Base-by-base conservation (phyloP, 108 stramenopile species). In the Fistulifera pelliculosa region DNA sequence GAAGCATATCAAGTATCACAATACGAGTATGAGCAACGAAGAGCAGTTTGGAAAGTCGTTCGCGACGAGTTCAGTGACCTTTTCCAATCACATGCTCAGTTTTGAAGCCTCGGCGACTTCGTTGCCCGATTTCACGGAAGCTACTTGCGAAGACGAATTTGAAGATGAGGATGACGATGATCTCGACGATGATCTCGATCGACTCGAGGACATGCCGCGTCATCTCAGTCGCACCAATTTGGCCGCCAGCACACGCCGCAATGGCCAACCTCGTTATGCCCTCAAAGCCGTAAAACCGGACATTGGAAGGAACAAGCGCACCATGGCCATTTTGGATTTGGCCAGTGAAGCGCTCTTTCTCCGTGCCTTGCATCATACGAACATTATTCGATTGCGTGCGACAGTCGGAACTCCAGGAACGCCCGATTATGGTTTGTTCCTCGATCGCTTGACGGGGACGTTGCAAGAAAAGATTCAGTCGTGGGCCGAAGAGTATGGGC, bases 291-390 rank as follows among this genome's bases (percentile, higher is more conserved):
- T 35, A 8, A 35, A 35, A 35, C 31, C 31, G 31, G 31, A 35
- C 8, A 35, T 35, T 35, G 31, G 31, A 8, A 35, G 8, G 8
- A 35, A 35, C 31, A 35, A 35, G 31, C 31, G 31, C 28, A 64
- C 66, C 47, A 91, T 87, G 76, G 90, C 86, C 18, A 68, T 92
- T 44, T 69, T 86, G 16, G 59, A 60, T 38, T 10, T 60, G 4
- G 59, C 59, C 11, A 28, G 51, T 16, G 59, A 60, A 35, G 59
- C 49, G 2, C 35, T 65, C 13, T 85, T 89, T 52, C 52, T 89
- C 22, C 70, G 70, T 0, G 27, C 64, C 1, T 45, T 89, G 53
- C 52, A 68, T 38, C 87, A 89, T 41, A 73, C 77, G 2, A 75
- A 89, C 48, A 83, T 89, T 22, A 65, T 89, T 41, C 41, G 57